These are phyloP conservation scores for Penicillium sp. DNA, from an alignment of 2,329 filamentous ascomycete species.

Conservation along the genomic window DNA sequence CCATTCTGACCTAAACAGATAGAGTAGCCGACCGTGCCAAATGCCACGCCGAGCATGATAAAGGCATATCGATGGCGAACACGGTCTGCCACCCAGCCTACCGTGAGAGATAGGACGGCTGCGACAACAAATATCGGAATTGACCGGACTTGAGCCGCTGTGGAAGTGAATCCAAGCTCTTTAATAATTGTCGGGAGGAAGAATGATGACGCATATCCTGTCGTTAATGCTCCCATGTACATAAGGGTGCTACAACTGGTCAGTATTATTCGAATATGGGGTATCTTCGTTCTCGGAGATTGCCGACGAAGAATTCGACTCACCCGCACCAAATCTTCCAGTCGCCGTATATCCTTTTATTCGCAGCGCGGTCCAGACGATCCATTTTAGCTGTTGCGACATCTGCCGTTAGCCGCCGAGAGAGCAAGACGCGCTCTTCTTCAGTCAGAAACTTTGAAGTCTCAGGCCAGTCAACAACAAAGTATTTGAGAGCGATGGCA, in stretches of 20 bases:
- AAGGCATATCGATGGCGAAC: conserved; percentile 23
- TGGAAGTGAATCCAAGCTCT: conserved; percentile 18
- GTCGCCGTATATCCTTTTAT: neutral
- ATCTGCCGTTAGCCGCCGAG: too few species aligned
- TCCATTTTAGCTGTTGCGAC: neutral
- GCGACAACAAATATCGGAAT: conserved; percentile 27
- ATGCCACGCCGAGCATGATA: conserved; percentile 17
- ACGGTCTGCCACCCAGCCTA: conserved; percentile 22
- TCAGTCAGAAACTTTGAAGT: conserved; percentile 22
- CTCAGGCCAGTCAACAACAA: conserved; percentile 23
- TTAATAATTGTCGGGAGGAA: conserved; percentile 28
- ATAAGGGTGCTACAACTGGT: too few species aligned
- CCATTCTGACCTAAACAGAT: conserved; percentile 24
- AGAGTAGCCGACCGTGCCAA: conserved; percentile 27
- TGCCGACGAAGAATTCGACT: neutral
- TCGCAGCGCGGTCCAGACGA: conserved; percentile 12
- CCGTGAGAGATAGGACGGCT: conserved; percentile 16
- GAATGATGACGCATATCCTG: conserved; percentile 22
- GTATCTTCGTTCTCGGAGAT: conserved; percentile 2
- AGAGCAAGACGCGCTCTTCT: conserved; percentile 9
- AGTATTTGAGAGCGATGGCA: conserved; percentile 22
- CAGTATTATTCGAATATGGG: neutral
- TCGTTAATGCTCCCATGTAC: too few species aligned
- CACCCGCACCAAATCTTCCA: neutral
- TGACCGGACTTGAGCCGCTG: conserved; percentile 28